Conservation (phyloP, 106 monocot species). For the Acorus gramineus region DNA sequence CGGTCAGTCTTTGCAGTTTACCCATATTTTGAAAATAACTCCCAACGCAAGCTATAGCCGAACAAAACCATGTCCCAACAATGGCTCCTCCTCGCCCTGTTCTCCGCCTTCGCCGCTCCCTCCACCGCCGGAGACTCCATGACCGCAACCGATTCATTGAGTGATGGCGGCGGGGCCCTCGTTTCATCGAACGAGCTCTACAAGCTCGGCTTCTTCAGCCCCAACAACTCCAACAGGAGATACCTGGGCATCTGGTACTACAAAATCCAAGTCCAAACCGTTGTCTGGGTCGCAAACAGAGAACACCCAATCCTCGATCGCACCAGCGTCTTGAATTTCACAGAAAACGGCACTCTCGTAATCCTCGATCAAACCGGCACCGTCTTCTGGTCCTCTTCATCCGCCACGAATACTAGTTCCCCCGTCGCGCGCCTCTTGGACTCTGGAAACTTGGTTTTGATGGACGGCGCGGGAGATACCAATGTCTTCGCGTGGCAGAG, state of each 20-base stretch:
- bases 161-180: slow-evolving; percentile 11
- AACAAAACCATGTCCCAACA: no score
- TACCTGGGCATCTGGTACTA: slow-evolving; percentile 45
- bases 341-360: slow-evolving; percentile 4
- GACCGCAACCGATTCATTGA: slow-evolving; percentile 1
- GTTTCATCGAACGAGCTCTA: slow-evolving; percentile 18
- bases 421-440: no score
- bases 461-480: no score
- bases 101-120: slow-evolving; percentile 3
- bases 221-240: slow-evolving; percentile 3
- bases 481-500: no score
- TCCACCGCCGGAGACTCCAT: slow-evolving; percentile 10
- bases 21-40: no score
- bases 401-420: background rate
- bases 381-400: slow-evolving; percentile 6
- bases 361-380: background rate
- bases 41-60: no score
- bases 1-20: no score
- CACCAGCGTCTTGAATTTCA: slow-evolving; percentile 10
- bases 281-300: slow-evolving; percentile 61
- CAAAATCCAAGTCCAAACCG: slow-evolving; percentile 19
- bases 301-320: slow-evolving; percentile 11
- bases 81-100: background rate
- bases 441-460: no score
- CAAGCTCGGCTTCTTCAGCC: slow-evolving; percentile 40